Base-by-base conservation (phyloP, 768 basidiomycete species). In the Obba rivulosa region DNA sequence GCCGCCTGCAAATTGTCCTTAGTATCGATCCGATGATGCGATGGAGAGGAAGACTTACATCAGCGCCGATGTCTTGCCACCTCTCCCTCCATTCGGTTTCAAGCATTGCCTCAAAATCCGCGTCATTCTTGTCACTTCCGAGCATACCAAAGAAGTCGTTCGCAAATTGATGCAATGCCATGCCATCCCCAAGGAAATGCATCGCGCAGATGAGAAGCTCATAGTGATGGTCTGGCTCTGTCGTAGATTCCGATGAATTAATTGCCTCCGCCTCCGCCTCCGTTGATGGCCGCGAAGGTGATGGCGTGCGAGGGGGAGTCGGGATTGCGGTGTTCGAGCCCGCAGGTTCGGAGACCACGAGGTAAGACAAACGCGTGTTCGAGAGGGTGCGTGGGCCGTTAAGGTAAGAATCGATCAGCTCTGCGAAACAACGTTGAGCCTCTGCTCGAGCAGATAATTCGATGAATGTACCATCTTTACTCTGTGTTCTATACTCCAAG, bases 101-200 rank as follows among this genome's bases (percentile, higher is more conserved):
- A n/a, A 68, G 53, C 25, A 61, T 45, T 11, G 47, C 46, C 21
- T 64, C 57, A n/a, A 70, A 55, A 25, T 69, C 67, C 41, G 58
- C 50, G 17, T 60, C 54, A 23, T 61, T 58, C 38, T 51, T 58
- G 3, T 54, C 57, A 40, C 58, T 52, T 0, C 76, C 81, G 35
- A 91, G 68, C 3, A 92, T 68, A 16, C 68, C 63, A 61, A 91
- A 85, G 60, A 92, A 81, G 55, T 91, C 86, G 62, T 89, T 88
- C 21, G 85, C 87, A 52, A 85, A 86, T 50, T 78, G 74, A 65
- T 92, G 88, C 16, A 92, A 72, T 1, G 88, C 85, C 83, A 91
- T 90, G 18, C 91, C 91, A 61, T 93, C 91, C 17, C 88, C 89
- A 41, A 92, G 64, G 63, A 85, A 92, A 62, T 93, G 91, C 7